A percentile compares a stretch with the other conserved stretches of the same genome.
Conservation (phyloP, 345 rosid genomes). For the Linum usitatissimum region DNA sequence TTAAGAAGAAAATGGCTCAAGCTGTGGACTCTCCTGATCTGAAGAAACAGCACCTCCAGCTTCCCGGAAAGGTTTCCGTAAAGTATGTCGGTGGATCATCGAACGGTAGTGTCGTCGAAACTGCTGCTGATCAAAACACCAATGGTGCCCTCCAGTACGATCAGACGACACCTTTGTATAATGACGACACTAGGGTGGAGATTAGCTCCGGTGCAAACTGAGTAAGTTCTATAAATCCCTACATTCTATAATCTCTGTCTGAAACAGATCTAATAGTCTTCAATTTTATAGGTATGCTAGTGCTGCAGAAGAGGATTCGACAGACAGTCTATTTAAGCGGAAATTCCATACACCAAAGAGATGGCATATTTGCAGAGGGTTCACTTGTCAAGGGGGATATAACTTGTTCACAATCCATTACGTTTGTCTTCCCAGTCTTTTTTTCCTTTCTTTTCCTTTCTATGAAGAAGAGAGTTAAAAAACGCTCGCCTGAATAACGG, state of each 20-base stretch:
- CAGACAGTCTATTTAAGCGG: background rate
- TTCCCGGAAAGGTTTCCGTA: slow-evolving; percentile 35
- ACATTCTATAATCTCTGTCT: background rate
- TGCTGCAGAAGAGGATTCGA: background rate
- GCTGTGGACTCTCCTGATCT: slow-evolving; percentile 44
- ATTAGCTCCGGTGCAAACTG: slow-evolving; percentile 36
- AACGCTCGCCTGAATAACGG: background rate
- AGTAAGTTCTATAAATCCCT: slow-evolving; percentile 22
- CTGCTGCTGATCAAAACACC: slow-evolving; percentile 11
- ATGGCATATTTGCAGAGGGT: background rate
- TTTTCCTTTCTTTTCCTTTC: background rate
- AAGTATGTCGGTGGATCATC: slow-evolving; percentile 26
- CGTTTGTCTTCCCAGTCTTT: background rate
- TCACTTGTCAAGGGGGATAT: background rate
- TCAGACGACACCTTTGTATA: background rate
- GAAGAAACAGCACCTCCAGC: slow-evolving; percentile 43
- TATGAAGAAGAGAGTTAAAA: background rate
- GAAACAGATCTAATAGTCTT: background rate
- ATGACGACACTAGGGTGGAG: slow-evolving; percentile 34
- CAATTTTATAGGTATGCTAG: slow-evolving; percentile 1
- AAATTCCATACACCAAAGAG: background rate
- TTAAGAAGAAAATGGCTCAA: slow-evolving; percentile 45
- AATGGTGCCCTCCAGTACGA: slow-evolving; percentile 3
- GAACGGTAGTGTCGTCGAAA: slow-evolving; percentile 27
- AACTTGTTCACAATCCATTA: background rate